Percentiles rank a stretch among this genome's conserved stretches.
phyloP scores from a whole-genome alignment of 352 stramenopile genomes.

The Phytopythium aichiense region DNA sequence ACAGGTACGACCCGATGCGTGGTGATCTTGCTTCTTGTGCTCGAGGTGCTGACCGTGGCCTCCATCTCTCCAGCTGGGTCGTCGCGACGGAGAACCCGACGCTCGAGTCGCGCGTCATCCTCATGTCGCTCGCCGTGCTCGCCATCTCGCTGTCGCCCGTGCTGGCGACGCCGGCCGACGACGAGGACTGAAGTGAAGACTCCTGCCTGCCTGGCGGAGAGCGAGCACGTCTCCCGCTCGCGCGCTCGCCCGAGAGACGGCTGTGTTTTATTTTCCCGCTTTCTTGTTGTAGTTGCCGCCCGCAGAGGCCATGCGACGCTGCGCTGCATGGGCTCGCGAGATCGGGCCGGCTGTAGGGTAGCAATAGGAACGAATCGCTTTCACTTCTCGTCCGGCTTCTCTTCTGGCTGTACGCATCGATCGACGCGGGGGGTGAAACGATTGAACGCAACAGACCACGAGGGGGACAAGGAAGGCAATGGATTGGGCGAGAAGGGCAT shows the following conservation, averaged over 20 bases:
- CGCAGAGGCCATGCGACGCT: neutral
- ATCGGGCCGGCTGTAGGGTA: constrained; percentile 3
- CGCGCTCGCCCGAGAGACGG: neutral
- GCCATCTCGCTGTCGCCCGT: constrained; percentile 62
- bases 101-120: constrained; percentile 56
- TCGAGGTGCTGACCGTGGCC: neutral
- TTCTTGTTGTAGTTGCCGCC: constrained; percentile 19
- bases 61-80: constrained; percentile 30
- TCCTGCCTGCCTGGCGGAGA: neutral
- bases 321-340: neutral
- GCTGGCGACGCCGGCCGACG: constrained; percentile 36
- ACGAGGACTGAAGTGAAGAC: constrained; percentile 42
- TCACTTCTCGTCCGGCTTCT: constrained; percentile 24
- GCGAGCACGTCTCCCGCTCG: neutral
- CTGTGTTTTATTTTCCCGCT: constrained; percentile 1
- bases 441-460: neutral
- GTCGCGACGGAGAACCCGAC: constrained; percentile 49
- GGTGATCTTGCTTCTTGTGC: neutral
- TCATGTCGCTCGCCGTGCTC: constrained; percentile 71
- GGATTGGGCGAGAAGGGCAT: neutral
- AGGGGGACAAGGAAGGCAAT: neutral
- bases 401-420: neutral
- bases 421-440: neutral
- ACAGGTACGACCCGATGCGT: constrained; percentile 34
- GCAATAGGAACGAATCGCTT: constrained; percentile 1